Evolutionary conservation across 2,329 filamentous ascomycete genomes (phyloP).

Genomic region (Venturia oleaginea): DNA sequence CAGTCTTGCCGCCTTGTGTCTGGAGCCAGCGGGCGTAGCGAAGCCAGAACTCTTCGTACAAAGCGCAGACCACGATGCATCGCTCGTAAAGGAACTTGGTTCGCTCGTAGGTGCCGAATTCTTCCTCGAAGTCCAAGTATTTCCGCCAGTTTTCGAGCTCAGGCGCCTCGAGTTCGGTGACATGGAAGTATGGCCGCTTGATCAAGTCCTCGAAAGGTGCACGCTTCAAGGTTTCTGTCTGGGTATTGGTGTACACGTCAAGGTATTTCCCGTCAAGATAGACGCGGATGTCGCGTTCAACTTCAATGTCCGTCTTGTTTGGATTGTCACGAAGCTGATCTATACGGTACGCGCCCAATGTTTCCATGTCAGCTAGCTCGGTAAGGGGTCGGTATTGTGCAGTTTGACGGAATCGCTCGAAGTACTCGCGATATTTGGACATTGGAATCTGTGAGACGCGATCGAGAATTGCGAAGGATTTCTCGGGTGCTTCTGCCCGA

Average conservation of each 20-base stretch:
- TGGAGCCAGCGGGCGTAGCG: conserved; percentile 95
- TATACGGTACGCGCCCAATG: conserved; percentile 56
- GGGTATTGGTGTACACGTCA: conserved; percentile 70
- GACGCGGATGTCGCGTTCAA: conserved; percentile 71
- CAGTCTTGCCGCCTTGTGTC: conserved; percentile 67
- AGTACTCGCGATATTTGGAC: conserved; percentile 93
- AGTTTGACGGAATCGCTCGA: conserved; percentile 76
- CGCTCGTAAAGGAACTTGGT: conserved; percentile 84
- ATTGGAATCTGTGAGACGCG: conserved; percentile 84
- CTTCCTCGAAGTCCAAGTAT: conserved; percentile 92
- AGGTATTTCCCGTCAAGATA: conserved; percentile 76
- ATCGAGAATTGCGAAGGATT: conserved; percentile 72
- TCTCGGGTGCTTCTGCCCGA: conserved; percentile 72
- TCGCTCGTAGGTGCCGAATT: conserved; percentile 66
- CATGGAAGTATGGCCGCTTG: conserved; percentile 94
- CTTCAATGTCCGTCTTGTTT: conserved; percentile 59
- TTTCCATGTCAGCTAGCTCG: conserved; percentile 63
- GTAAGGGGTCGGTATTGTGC: conserved; percentile 62
- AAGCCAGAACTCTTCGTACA: conserved; percentile 97
- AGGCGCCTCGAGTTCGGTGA: conserved; percentile 78
- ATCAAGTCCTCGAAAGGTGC: conserved; percentile 94
- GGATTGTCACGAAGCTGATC: conserved; percentile 61
- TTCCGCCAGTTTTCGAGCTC: conserved; percentile 90
- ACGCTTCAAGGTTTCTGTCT: conserved; percentile 80
- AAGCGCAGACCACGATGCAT: conserved; percentile 82